Percentiles rank a stretch among this genome's conserved stretches.
These are phyloP conservation scores for Paramecium sexaurelia DNA, from an alignment of 73 alveolate genomes.

Conservation along the genomic window DNA sequence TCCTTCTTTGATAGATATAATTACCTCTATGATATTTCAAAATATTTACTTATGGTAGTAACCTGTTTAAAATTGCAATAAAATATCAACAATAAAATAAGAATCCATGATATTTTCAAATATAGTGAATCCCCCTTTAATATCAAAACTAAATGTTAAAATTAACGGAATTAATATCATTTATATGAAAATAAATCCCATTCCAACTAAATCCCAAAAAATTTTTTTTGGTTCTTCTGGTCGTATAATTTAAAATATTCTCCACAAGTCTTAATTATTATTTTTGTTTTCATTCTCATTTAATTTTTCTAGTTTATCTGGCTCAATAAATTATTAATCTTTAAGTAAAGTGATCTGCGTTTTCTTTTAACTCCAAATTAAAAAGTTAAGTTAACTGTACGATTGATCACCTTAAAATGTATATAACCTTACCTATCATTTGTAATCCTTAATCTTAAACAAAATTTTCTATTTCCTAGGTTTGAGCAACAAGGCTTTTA, in stretches of 20 bases:
- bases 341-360: neutral
- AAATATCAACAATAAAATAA: conserved; percentile 39
- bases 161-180: conserved; percentile 15
- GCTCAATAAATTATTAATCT: neutral
- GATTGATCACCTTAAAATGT: neutral
- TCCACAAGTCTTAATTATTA: neutral
- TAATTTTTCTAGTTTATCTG: neutral
- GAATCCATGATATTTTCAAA: conserved; percentile 12
- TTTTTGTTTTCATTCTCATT: neutral
- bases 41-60: conserved; percentile 2
- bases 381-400: neutral
- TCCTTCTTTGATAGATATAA: neutral
- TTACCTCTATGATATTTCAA: conserved; percentile 7
- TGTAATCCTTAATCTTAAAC: neutral
- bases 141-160: neutral
- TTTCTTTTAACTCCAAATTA: neutral
- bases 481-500: neutral
- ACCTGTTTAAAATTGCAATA: conserved; percentile 26
- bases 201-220: conserved; percentile 30
- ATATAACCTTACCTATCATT: neutral
- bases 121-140: neutral
- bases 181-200: conserved; percentile 32
- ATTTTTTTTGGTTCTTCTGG: conserved; percentile 35
- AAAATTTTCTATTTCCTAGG: neutral
- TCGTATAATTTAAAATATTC: neutral